A percentile compares a stretch with the other conserved stretches of the same genome.
These are phyloP conservation scores for Cercospora brassicicola DNA, from an alignment of 2,329 filamentous ascomycete genomes.

Conservation along the genomic window DNA sequence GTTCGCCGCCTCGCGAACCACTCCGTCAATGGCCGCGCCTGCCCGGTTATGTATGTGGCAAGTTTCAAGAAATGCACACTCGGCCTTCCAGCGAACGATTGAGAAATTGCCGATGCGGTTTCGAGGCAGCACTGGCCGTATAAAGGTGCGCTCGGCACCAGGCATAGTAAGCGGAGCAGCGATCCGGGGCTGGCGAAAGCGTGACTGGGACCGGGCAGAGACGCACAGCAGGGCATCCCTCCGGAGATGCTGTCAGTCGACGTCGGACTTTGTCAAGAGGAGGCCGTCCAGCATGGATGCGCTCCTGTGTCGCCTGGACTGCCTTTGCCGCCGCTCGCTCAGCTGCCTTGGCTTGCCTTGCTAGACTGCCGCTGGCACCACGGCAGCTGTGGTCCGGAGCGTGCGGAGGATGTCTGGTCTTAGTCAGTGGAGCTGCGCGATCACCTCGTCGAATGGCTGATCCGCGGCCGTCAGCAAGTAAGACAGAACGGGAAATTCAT, in stretches of 20 bases:
- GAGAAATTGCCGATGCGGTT: not conserved
- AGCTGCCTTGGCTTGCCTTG: not conserved
- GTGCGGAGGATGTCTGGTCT: not conserved
- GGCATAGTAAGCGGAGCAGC: not conserved
- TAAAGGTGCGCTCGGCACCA: not conserved
- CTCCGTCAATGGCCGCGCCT: not conserved
- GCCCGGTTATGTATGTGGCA: not conserved
- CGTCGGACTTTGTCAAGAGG: not conserved
- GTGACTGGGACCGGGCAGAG: not conserved
- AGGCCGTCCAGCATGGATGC: not conserved
- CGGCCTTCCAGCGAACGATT: not conserved
- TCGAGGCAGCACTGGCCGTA: not conserved
- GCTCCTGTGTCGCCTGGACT: not conserved
- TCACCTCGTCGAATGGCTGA: not conserved
- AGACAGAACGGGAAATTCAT: not conserved
- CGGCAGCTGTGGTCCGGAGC: not conserved
- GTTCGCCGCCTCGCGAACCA: not conserved
- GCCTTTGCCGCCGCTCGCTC: not conserved
- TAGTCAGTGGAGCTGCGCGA: not conserved
- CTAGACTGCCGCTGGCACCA: not conserved
- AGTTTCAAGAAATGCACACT: not conserved
- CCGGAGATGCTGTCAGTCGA: not conserved
- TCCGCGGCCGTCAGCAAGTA: not conserved
- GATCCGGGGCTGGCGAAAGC: not conserved
- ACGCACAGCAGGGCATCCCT: not conserved